Evolutionary conservation across 208 protist genomes (phyloP), one percentile per base, ranked within the genome.

Genomic region (Wallacemonas sp.): DNA sequence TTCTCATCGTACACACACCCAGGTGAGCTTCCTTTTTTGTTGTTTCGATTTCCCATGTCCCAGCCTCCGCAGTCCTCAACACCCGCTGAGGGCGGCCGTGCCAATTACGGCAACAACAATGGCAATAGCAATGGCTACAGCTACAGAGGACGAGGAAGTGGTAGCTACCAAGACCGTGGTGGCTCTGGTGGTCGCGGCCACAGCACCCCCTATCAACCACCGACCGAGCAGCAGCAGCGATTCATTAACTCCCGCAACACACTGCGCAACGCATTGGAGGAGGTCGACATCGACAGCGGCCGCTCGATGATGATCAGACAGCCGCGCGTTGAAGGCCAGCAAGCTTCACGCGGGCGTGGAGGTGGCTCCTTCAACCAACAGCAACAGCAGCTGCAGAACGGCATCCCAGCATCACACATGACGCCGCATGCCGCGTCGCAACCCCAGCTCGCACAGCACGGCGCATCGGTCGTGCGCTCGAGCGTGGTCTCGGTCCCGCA

Each of bases 381-480:
- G 9, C 27, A 27, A 8, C 24, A 19, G 16, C 47, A 33, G 55
- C 23, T 54, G 21, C 47, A 76, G 32, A 65, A 52, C 23, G 71
- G 69, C 9, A 60, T 76, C 43, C 68, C 71, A 1, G 74, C 84
- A 4, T 68, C 79, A 1, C 75, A 78, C 43, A 68, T 91, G 36
- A 86, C 85, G 8, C 85, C 88, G 11, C 73, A 83, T 58, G 75
- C 78, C 16, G 88, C 88, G 1, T 65, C 78, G 19, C 83, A 85
- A 67, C 49, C 63, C 26, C 80, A 92, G 64, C 60, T 77, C 2
- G 85, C 81, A 6, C 83, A 91, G 43, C 85, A 94, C 62, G 79
- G 81, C 17, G 85, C 81, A 23, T 55, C 80, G n/a, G 76, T 92
- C 16, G 88, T 94, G 63, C 80, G 83, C 55, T 81, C 83, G 23